Evolutionary conservation across 1,139 yeast genomes (phyloP).

Genomic region (Citeromyces siamensis): DNA sequence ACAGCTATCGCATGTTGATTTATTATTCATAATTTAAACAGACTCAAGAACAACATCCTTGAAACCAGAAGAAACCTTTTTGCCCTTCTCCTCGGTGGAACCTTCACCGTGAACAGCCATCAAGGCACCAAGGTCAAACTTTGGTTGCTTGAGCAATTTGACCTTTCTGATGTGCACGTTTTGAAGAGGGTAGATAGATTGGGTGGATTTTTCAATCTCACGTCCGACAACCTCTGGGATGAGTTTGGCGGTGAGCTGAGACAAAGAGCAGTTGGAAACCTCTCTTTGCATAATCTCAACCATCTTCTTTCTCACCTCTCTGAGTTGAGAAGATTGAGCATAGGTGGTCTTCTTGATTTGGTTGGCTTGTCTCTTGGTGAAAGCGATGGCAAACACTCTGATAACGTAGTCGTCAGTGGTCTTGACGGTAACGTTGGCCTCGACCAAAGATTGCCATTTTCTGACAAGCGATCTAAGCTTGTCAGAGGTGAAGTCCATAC

Average conservation of each 20-base stretch:
- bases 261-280: conserved; percentile 73
- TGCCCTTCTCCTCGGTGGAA: conserved; percentile 74
- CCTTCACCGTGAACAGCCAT: conserved; percentile 89
- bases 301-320: conserved; percentile 77
- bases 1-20: background rate
- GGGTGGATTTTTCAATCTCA: conserved; percentile 81
- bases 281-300: conserved; percentile 77
- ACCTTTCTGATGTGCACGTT: conserved; percentile 90
- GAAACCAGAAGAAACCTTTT: conserved; percentile 80
- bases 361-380: conserved; percentile 85
- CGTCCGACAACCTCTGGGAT: conserved; percentile 88
- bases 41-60: conserved; percentile 85
- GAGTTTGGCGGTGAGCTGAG: conserved; percentile 80
- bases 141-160: conserved; percentile 84
- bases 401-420: conserved; percentile 84
- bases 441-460: conserved; percentile 90
- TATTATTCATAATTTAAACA: conserved; percentile 33
- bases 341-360: conserved; percentile 86
- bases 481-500: conserved; percentile 85
- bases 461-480: conserved; percentile 84
- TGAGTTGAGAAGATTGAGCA: conserved; percentile 85
- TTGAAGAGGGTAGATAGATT: conserved; percentile 79
- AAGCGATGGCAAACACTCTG: conserved; percentile 83
- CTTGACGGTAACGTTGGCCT: conserved; percentile 86
- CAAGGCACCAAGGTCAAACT: conserved; percentile 81